Evolutionary conservation across 2,329 filamentous ascomycete genomes (phyloP), one percentile per base, ranked within the genome.

Genomic region (Septoria linicola): DNA sequence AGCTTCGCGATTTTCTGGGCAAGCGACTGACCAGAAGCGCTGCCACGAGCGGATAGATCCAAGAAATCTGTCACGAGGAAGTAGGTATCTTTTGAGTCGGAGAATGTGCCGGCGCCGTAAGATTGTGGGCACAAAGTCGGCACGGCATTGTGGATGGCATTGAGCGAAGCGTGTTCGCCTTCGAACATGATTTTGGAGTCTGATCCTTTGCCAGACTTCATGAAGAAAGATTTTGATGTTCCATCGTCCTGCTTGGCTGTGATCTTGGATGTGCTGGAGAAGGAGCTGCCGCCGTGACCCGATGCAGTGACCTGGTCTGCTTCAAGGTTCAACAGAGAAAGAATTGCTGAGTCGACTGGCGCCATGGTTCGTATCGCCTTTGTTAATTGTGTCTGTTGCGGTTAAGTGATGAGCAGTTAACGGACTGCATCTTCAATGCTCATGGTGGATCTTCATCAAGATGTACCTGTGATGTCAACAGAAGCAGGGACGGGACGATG

Each of bases 161-260:
- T 91, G 48, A 96, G 81, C 2, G 89, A 95, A 42, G 81, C 80
- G 66, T 89, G 85, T 70, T 96, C 92, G 54, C 91, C 86, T 69
- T 75, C 72, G 64, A 91, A 90, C 87, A 91, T 91, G 30, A 77
- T 58, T 40, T 80, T 78, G 0, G 85, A 79, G 14, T 80, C 77
- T 2, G 72, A 65, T 0, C 84, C 85, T 3, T 68, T 70, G 0
- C 83, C 84, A 0, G 79, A 88, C 70, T 92, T 91, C 69, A 91
- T 80, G 66, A 91, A 92, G 63, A 80, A 90, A 16, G 74, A 71
- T 58, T 73, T 74, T 1, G 76, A 71, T 36, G 72, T 71, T 23
- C 79, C 81, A 60, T 81, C 72, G 13, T 68, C 58, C 2, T 72
- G 63, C 46, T 67, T 71, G 4, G 72, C 72, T 3, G 70, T 73